phyloP scores from a whole-genome alignment of 805 yeast species.

The Monosporozyma servazzii region DNA sequence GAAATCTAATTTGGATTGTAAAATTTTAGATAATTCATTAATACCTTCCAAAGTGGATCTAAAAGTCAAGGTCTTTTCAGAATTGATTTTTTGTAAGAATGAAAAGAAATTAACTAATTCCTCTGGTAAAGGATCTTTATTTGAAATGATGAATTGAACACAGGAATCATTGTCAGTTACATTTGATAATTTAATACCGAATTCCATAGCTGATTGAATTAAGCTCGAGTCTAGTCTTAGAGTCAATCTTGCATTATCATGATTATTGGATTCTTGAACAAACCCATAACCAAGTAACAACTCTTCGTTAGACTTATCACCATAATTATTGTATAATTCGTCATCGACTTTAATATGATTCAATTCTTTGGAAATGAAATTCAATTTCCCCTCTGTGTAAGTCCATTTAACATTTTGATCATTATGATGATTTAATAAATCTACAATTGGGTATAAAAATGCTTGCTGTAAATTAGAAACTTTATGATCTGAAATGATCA shows the following conservation, averaged over 20 bases:
- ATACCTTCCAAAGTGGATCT: slow-evolving; percentile 57
- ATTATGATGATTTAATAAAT: slow-evolving; percentile 66
- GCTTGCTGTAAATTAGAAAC: slow-evolving; percentile 39
- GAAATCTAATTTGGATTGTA: slow-evolving; percentile 40
- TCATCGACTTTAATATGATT: slow-evolving; percentile 23
- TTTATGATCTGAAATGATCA: slow-evolving; percentile 35
- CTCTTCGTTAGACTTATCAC: slow-evolving; percentile 81
- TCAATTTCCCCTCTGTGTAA: slow-evolving; percentile 25
- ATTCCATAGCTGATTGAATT: slow-evolving; percentile 24
- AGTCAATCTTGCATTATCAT: slow-evolving; percentile 51
- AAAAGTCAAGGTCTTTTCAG: slow-evolving; percentile 40
- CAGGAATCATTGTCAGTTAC: slow-evolving; percentile 24
- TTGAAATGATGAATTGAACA: slow-evolving; percentile 36
- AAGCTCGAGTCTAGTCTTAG: slow-evolving; percentile 39
- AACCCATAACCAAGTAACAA: slow-evolving; percentile 78
- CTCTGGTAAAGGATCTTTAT: slow-evolving; percentile 32
- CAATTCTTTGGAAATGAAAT: slow-evolving; percentile 35
- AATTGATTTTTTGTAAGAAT: slow-evolving; percentile 38
- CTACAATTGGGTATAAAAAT: slow-evolving; percentile 70
- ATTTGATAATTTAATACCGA: slow-evolving; percentile 36
- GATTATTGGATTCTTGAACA: slow-evolving; percentile 44
- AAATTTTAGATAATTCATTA: slow-evolving; percentile 41
- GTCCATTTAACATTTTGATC: slow-evolving; percentile 58
- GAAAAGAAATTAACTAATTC: slow-evolving; percentile 47
- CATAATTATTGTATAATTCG: slow-evolving; percentile 74